Conservation (phyloP, 2,329 filamentous ascomycete genomes). For the Aspergillus quadrilineatus region DNA sequence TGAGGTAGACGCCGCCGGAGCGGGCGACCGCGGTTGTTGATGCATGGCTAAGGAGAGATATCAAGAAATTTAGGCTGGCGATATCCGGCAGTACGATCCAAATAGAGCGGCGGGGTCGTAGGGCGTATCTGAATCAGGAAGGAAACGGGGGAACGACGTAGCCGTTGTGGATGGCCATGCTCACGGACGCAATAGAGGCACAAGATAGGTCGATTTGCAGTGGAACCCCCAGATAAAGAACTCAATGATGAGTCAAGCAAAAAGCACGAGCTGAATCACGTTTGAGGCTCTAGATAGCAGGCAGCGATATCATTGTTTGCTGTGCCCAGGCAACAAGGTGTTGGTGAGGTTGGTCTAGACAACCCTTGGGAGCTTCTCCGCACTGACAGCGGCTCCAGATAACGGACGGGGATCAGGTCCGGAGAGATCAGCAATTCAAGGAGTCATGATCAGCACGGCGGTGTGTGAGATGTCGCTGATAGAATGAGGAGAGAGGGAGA, state of each 20-base stretch:
- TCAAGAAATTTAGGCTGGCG: neutral
- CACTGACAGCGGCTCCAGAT: conserved; percentile 32
- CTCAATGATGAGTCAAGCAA: conserved; percentile 8
- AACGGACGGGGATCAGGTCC: conserved; percentile 28
- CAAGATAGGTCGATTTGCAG: conserved; percentile 3
- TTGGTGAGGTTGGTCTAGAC: conserved; percentile 30
- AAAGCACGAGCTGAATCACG: conserved; percentile 14
- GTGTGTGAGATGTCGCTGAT: neutral
- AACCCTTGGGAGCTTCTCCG: conserved; percentile 41
- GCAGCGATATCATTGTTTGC: conserved; percentile 27
- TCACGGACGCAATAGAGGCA: conserved; percentile 28
- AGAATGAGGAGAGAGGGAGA: conserved; percentile 15
- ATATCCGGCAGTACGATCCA: conserved; percentile 11
- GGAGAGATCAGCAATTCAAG: conserved; percentile 26
- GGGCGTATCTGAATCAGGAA: conserved; percentile 33
- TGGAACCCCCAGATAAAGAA: conserved; percentile 11
- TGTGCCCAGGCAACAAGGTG: conserved; percentile 27
- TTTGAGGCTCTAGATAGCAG: conserved; percentile 16
- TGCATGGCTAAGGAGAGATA: conserved; percentile 64
- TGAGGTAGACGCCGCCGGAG: conserved; percentile 69
- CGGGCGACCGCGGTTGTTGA: conserved; percentile 78
- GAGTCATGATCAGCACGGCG: conserved; percentile 22
- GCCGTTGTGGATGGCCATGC: conserved; percentile 40
- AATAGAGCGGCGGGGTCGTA: conserved; percentile 4
- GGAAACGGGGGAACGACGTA: conserved; percentile 32